A percentile compares a stretch with the other conserved stretches of the same genome.
Evolutionary conservation across 2,329 filamentous ascomycete genomes (phyloP).

Genomic region (Zymoseptoria passerinii): DNA sequence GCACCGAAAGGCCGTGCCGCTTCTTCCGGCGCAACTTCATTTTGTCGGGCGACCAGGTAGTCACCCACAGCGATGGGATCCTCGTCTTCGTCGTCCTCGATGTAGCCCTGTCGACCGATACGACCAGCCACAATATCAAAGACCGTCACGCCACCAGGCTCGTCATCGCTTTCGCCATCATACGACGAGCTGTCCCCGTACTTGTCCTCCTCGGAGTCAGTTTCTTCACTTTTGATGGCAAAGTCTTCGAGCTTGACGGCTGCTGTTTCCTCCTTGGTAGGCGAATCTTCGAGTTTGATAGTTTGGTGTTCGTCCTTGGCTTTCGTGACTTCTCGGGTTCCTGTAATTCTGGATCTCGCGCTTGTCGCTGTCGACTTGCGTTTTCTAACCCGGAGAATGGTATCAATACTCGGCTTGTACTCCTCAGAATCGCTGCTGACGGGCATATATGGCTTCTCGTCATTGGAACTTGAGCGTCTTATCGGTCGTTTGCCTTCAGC

Average conservation of each 20-base stretch:
- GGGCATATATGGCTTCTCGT: not conserved
- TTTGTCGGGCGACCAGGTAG: conserved; percentile 56
- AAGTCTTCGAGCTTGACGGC: not conserved
- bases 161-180: not conserved
- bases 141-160: conserved; percentile 39
- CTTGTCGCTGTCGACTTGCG: not conserved
- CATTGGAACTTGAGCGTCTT: not conserved
- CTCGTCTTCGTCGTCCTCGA: conserved; percentile 28
- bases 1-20: conserved; percentile 66
- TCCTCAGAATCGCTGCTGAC: not conserved
- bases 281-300: not conserved
- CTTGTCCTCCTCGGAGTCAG: not conserved
- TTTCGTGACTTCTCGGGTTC: not conserved
- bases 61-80: conserved; percentile 56
- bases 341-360: not conserved
- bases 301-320: not conserved
- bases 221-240: not conserved
- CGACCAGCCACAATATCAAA: conserved; percentile 64
- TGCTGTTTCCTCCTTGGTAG: not conserved
- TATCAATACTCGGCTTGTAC: not conserved
- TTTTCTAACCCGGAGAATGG: not conserved
- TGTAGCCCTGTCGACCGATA: conserved; percentile 39
- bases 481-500: not conserved
- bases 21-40: conserved; percentile 58
- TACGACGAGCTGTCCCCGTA: not conserved